Base-by-base conservation (phyloP, 805 yeast genomes). In the Wickerhamomyces tratensis region DNA sequence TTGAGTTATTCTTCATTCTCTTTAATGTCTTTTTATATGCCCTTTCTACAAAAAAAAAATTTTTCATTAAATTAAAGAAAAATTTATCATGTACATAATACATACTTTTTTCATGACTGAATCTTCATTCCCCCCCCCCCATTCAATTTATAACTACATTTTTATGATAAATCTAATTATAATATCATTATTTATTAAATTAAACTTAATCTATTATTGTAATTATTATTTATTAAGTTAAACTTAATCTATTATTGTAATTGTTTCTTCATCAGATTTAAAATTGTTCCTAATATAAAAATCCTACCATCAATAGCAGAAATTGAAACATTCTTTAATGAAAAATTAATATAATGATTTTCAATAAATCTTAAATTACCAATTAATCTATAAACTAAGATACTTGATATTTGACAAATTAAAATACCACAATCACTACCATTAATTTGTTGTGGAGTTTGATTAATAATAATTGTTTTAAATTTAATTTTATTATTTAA, bases 371-470 rank as follows among this genome's bases (percentile, higher is more conserved):
- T 49, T 6, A 57, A 50, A 20, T 58, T 46, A 29, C 31, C 8
- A 9, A 69, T 40, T 30, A 69, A 40, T 36, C 69, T 53, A 6
- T 62, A 50, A 13, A 68, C 39, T 25, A 68, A 46, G 8, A 61
- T 48, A 2, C 65, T 63, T 41, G 72, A 61, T 11, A 65, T 54
- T 10, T 67, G 67, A 52, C 54, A 49, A 54, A 58, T 30, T 26
- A 66, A 62, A 33, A 77, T 71, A 0, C 86, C 86, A 57, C 86
- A 79, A 56, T 79, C 86, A 45, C 77, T 78, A 7, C 79, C 79
- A 53, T 79, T 79, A 12, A 67, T 61, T 57, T 79, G 86, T 47
- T 79, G 86, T 33, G 80, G 80, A 11, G 80, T 49, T 12, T 43
- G 42, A 10, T 44, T 40, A 38, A 53, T 41, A 5, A 46, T 35